Evolutionary conservation across 2,329 filamentous ascomycete genomes (phyloP).

Genomic region (Aspergillus floridensis): DNA sequence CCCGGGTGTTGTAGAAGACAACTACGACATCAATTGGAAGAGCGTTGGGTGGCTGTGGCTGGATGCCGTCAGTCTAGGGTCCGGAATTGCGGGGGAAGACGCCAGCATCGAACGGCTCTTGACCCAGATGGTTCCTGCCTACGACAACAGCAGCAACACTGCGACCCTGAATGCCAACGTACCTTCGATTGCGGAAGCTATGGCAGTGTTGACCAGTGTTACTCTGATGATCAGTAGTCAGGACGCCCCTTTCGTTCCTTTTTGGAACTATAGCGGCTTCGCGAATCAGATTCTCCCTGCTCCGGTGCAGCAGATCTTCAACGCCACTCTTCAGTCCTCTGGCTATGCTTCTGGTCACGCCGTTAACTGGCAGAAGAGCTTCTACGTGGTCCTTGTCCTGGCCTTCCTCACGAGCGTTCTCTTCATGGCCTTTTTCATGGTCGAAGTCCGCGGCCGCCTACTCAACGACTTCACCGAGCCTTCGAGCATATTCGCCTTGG

Average conservation of each 20-base stretch:
- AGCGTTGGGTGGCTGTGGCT: conserved; percentile 57
- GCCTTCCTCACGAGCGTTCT: conserved; percentile 67
- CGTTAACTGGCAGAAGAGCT: conserved; percentile 60
- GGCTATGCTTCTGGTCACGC: conserved; percentile 68
- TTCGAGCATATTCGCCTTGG: conserved; percentile 69
- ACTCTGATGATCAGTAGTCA: conserved; percentile 62
- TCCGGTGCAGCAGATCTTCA: conserved; percentile 59
- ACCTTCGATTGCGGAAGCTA: conserved; percentile 69
- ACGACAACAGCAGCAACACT: conserved; percentile 26
- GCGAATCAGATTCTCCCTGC: conserved; percentile 36
- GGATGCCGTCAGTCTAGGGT: conserved; percentile 55
- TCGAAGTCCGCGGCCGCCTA: conserved; percentile 54
- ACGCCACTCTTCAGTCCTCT: conserved; percentile 61
- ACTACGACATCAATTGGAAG: conserved; percentile 52
- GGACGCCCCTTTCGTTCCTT: conserved; percentile 60
- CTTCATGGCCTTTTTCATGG: conserved; percentile 62
- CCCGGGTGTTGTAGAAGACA: conserved; percentile 30
- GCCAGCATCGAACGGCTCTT: conserved; percentile 60
- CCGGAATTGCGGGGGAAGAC: conserved; percentile 55
- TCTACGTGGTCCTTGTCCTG: conserved; percentile 63
- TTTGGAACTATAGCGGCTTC: conserved; percentile 48
- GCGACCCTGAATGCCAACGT: conserved; percentile 49
- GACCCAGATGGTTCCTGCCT: conserved; percentile 53
- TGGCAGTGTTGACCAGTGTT: conserved; percentile 67
- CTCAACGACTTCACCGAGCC: conserved; percentile 79